Percentiles rank a stretch among this genome's conserved stretches.
Evolutionary conservation across 768 basidiomycete species (phyloP).

Genomic region (Tephrocybe rancida): DNA sequence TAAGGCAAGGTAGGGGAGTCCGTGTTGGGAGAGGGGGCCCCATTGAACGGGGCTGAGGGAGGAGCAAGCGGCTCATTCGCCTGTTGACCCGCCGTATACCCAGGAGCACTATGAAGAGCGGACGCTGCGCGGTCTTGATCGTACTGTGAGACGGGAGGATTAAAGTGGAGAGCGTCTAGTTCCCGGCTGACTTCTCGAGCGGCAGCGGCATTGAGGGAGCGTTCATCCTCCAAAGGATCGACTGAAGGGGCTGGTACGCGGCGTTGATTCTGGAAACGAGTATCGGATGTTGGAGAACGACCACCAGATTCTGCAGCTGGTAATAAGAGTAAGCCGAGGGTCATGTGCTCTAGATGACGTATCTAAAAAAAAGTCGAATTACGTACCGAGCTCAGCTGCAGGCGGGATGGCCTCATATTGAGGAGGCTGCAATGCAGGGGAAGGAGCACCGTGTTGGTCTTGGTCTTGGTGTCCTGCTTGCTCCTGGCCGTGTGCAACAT

Average conservation of each 20-base stretch:
- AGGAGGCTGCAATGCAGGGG: conserved; percentile 12
- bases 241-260: conserved; percentile 41
- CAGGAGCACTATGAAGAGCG: conserved; percentile 16
- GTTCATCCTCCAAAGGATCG: conserved; percentile 49
- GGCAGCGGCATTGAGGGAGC: conserved; percentile 63
- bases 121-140: conserved; percentile 18
- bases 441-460: not conserved
- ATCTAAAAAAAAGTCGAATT: not conserved
- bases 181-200: conserved; percentile 70
- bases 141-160: conserved; percentile 21
- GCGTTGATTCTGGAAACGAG: conserved; percentile 19
- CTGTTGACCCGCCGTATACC: not conserved
- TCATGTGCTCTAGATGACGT: not conserved
- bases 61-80: conserved; percentile 28
- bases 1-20: conserved; percentile 29
- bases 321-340: conserved; percentile 1
- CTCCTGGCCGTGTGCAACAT: not conserved
- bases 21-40: conserved; percentile 32
- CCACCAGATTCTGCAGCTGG: not conserved
- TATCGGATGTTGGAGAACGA: conserved; percentile 8
- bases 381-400: conserved; percentile 5
- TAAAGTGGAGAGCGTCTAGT: conserved; percentile 53
- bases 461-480: not conserved
- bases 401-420: conserved; percentile 12
- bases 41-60: conserved; percentile 42